Evolutionary conservation across 2,329 filamentous ascomycete species (phyloP).

Genomic region (Fusarium nisikadoi): DNA sequence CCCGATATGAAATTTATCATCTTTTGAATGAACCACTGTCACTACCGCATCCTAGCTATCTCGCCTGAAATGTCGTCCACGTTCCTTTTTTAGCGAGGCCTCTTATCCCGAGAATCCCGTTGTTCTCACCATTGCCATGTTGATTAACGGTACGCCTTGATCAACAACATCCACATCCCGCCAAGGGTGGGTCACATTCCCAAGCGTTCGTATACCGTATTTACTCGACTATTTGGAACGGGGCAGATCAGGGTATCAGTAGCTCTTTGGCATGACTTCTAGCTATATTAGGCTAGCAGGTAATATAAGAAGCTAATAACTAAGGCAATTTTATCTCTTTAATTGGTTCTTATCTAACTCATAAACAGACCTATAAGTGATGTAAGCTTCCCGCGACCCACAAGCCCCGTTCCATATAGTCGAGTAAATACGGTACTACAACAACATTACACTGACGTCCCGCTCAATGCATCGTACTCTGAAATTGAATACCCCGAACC

Average conservation of each 20-base stretch:
- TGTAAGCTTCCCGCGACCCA: too few relatives aligned
- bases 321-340: too few relatives aligned
- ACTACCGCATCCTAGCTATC: too few relatives aligned
- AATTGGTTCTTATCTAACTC: too few relatives aligned
- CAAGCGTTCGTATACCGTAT: slow-evolving; percentile 14
- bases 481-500: slow-evolving; percentile 7
- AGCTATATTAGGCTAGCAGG: too few relatives aligned
- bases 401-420: too few relatives aligned
- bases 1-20: neutral
- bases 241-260: too few relatives aligned
- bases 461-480: slow-evolving; percentile 11
- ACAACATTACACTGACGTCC: neutral
- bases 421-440: too few relatives aligned
- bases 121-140: neutral
- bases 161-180: neutral
- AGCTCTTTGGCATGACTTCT: too few relatives aligned
- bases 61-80: neutral
- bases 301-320: too few relatives aligned
- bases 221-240: too few relatives aligned
- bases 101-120: neutral
- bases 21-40: neutral
- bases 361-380: too few relatives aligned
- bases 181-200: neutral
- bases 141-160: neutral
- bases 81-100: neutral